Evolutionary conservation across 371 early-diverging fungal species (phyloP).

Genomic region (Capillidium heterosporum): DNA sequence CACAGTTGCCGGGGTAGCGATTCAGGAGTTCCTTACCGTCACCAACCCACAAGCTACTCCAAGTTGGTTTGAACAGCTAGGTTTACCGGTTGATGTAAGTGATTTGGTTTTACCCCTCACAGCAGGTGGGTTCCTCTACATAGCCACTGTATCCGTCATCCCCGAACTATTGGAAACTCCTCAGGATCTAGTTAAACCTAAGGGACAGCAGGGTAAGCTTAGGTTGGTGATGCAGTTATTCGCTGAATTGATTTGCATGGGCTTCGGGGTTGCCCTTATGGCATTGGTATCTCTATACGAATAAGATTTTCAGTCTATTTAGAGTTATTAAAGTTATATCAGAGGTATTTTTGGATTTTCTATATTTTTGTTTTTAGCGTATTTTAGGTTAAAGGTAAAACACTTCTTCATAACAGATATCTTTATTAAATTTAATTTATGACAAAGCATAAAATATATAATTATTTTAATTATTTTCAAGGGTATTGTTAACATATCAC

Average conservation of each 20-base stretch:
- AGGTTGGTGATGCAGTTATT: slow-evolving; percentile 2
- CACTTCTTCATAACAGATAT: too few relatives aligned
- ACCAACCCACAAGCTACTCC: not conserved
- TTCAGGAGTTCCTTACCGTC: slow-evolving; percentile 34
- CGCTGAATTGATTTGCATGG: slow-evolving; percentile 18
- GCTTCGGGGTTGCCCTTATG: slow-evolving; percentile 22
- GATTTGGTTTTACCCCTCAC: slow-evolving; percentile 72
- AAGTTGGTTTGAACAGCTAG: not conserved
- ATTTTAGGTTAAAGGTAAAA: too few relatives aligned
- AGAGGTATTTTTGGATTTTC: too few relatives aligned
- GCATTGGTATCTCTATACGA: slow-evolving; percentile 20
- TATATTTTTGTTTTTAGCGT: too few relatives aligned
- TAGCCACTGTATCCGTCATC: slow-evolving; percentile 72
- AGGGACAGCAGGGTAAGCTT: slow-evolving; percentile 12
- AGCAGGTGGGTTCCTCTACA: slow-evolving; percentile 78
- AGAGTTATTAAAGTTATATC: too few relatives aligned
- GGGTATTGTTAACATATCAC: too few relatives aligned
- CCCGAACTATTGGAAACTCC: slow-evolving; percentile 59
- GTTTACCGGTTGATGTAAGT: slow-evolving; percentile 14
- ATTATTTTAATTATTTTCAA: too few relatives aligned
- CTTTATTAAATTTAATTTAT: too few relatives aligned
- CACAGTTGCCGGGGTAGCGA: slow-evolving; percentile 55
- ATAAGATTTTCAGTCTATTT: slow-evolving; percentile 5
- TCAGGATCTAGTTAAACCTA: slow-evolving; percentile 24
- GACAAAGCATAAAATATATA: too few relatives aligned